These are phyloP conservation scores for Schoenoplectus triqueter DNA, from an alignment of 202 grass and related monocot genomes.

Conservation along the genomic window DNA sequence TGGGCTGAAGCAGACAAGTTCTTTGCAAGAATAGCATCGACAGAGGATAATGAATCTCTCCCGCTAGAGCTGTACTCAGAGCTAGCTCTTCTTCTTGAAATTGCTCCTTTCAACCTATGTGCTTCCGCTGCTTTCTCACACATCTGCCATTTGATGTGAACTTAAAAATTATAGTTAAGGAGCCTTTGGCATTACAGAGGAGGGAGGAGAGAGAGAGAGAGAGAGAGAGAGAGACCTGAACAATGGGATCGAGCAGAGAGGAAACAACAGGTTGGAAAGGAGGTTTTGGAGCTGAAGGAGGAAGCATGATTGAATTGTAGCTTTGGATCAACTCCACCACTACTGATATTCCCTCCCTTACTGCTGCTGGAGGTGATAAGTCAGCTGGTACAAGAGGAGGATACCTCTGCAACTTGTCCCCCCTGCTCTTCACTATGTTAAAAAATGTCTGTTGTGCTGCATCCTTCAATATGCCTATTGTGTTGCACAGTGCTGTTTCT, in stretches of 20 bases:
- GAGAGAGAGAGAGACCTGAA: conserved; percentile 64
- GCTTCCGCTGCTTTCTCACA: conserved; percentile 94
- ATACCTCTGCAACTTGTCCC: conserved; percentile 78
- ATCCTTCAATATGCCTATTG: conserved; percentile 85
- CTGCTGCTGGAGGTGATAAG: conserved; percentile 77
- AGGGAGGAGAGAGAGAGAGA: background rate
- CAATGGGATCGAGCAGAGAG: conserved; percentile 90
- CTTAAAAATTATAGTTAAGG: background rate
- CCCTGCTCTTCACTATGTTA: conserved; percentile 80
- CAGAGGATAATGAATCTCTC: conserved; percentile 80
- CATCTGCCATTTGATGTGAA: conserved; percentile 55
- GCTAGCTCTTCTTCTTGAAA: conserved; percentile 76
- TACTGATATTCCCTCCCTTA: conserved; percentile 85
- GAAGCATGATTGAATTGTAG: conserved; percentile 93
- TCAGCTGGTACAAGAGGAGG: conserved; percentile 90
- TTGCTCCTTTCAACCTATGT: conserved; percentile 80
- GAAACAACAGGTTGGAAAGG: conserved; percentile 89
- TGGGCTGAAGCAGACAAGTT: conserved; percentile 61
- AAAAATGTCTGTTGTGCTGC: conserved; percentile 87
- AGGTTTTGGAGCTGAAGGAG: conserved; percentile 81
- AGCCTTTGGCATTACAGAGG: background rate
- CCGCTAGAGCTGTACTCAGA: conserved; percentile 69
- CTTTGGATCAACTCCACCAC: conserved; percentile 91
- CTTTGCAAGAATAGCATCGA: conserved; percentile 92
- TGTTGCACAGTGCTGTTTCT: conserved; percentile 84